Evolutionary conservation across 768 basidiomycete genomes (phyloP), one percentile per base, ranked within the genome.

Genomic region (Pleurotus giganteus): DNA sequence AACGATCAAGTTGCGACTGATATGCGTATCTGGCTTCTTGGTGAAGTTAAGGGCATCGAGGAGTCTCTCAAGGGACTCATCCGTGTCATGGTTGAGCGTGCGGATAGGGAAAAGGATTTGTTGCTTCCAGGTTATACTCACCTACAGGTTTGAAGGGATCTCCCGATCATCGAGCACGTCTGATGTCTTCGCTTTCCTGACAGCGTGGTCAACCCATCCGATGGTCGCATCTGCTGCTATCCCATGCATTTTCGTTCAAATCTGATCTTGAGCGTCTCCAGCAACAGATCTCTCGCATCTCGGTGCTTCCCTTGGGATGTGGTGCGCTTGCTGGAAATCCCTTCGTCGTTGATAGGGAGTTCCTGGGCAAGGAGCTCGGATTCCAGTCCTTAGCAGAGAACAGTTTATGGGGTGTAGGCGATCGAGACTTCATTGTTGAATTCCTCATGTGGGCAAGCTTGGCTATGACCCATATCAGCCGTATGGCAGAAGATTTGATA

Each of bases 1-100:
- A 99, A 99, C 69, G 97, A 99, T 67, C 97, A 99, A 69, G 96
- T 98, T 58, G 94, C 96, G 3, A 99, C 97, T 1, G 97, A 99
- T 67, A 91, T 98, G 89, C 87, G 97, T 27, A 71, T 99, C 11
- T 99, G 97, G 97, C 80, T 99, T 17, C 76, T 97, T 19, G 84
- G 88, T 42, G 82, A 96, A 65, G 86, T 89, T 17, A 67, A 71
- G 31, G 80, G 82, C 34, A 78, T 95, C 46, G 83, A 89, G 66
- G 63, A 73, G 41, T 76, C 84, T 55, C 75, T 98, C 47, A 86
- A 86, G 65, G 88, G 78, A 3, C 79, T 98, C 17, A 80, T 99
- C 52, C 83, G 81, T 31, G 94, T 98, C 61, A 86, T 98, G 76
- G 86, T 91, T 12, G 91, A 93, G 63, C 82, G 96, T 37, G 95